These are phyloP conservation scores for Pestalotiopsis sp. DNA, from an alignment of 2,329 filamentous ascomycete species.

Conservation along the genomic window DNA sequence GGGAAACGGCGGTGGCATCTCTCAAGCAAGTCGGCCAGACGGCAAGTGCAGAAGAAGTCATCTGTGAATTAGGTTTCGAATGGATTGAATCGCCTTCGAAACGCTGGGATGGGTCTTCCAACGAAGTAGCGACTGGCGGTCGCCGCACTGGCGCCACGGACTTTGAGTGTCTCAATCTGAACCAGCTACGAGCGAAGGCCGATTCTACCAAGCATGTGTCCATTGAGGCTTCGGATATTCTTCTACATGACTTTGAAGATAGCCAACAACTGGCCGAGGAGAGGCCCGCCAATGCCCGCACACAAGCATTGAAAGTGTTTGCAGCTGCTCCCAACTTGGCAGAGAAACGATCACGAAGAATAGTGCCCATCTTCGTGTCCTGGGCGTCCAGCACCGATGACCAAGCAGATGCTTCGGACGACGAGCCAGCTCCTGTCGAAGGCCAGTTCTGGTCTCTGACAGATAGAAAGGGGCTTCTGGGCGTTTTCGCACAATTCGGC, in stretches of 20 bases:
- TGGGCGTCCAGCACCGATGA: slow-evolving; percentile 69
- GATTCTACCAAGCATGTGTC: slow-evolving; percentile 54
- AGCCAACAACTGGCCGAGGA: slow-evolving; percentile 59
- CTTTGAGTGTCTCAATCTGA: slow-evolving; percentile 83
- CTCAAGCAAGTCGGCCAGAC: slow-evolving; percentile 75
- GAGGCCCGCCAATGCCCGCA: slow-evolving; percentile 61
- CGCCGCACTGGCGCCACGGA: slow-evolving; percentile 58
- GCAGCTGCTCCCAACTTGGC: slow-evolving; percentile 73
- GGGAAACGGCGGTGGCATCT: slow-evolving; percentile 80
- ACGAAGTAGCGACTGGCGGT: slow-evolving; percentile 32
- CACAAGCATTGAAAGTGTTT: slow-evolving; percentile 80
- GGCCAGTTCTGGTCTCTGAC: slow-evolving; percentile 66
- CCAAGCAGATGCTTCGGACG: slow-evolving; percentile 31
- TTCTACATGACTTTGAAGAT: slow-evolving; percentile 66
- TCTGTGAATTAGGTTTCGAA: slow-evolving; percentile 73
- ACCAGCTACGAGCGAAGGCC: slow-evolving; percentile 57
- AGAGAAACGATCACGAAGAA: slow-evolving; percentile 80
- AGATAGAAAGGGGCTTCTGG: slow-evolving; percentile 83
- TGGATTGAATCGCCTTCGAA: slow-evolving; percentile 71
- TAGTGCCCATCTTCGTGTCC: slow-evolving; percentile 83
- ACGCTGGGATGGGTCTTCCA: slow-evolving; percentile 49
- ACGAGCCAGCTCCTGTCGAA: slow-evolving; percentile 16
- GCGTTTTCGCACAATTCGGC: slow-evolving; percentile 79
- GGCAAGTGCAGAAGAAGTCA: slow-evolving; percentile 70
- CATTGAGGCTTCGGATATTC: slow-evolving; percentile 55